phyloP scores from a whole-genome alignment of 768 basidiomycete genomes.

The Mrakia blollopis region DNA sequence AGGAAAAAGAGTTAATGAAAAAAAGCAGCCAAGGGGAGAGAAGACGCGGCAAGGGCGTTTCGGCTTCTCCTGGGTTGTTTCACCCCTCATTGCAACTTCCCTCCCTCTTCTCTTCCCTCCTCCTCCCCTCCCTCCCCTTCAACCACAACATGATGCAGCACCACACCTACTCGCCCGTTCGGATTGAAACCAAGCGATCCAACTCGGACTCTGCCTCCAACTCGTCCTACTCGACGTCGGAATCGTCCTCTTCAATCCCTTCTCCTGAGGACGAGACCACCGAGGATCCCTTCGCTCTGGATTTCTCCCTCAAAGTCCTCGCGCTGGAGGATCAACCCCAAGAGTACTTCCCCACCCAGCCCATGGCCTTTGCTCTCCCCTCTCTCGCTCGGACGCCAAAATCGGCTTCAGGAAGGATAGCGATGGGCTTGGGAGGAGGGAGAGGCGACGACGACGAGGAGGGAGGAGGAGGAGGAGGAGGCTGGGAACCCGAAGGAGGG shows the following conservation, averaged over 20 bases:
- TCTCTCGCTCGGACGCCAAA: background rate
- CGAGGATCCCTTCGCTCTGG: background rate
- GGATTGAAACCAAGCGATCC: background rate
- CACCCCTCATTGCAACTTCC: no score
- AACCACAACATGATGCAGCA: background rate
- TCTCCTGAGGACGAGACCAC: background rate
- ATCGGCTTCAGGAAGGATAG: background rate
- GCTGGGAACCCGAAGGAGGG: background rate
- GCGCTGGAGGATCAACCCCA: background rate
- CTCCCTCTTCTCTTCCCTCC: no score
- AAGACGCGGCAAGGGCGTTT: no score
- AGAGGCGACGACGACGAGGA: no score
- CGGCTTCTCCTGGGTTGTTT: no score
- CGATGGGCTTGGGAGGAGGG: background rate
- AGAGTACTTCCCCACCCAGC: slow-evolving; percentile 1
- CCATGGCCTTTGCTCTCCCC: background rate
- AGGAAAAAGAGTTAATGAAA: no score
- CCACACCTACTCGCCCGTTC: background rate
- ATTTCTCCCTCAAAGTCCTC: background rate
- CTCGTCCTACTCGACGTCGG: background rate
- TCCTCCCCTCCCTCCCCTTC: no score
- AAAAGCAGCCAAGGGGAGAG: no score
- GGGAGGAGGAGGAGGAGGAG: background rate
- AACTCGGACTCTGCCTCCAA: background rate
- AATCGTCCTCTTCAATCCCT: background rate